These are phyloP conservation scores for Podospora appendiculata DNA, from an alignment of 495 filamentous ascomycete species.

Conservation along the genomic window DNA sequence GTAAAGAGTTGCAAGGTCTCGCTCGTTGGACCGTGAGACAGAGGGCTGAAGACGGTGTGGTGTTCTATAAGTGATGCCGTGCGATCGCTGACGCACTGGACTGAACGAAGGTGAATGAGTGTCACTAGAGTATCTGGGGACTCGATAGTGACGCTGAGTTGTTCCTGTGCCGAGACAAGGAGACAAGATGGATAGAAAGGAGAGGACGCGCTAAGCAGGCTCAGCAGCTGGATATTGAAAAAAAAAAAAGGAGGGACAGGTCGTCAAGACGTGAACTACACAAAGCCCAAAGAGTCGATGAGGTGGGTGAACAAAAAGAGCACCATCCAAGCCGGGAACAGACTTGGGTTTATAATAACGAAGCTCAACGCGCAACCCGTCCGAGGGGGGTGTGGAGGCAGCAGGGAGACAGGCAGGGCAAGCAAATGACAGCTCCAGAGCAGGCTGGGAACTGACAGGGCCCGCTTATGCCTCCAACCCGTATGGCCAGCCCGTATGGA, in stretches of 20 bases:
- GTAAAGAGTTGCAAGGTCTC: background rate
- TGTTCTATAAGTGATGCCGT: background rate
- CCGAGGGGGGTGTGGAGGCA: background rate
- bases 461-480: too few relatives aligned
- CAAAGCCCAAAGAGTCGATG: conserved; percentile 15
- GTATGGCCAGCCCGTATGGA: too few relatives aligned
- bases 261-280: conserved; percentile 21
- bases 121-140: conserved; percentile 6
- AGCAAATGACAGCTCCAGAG: background rate
- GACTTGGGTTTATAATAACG: background rate
- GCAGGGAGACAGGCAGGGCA: background rate
- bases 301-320: conserved; percentile 9
- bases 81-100: conserved; percentile 5
- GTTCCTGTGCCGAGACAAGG: background rate
- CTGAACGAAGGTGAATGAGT: conserved; percentile 2
- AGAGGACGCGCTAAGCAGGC: conserved; percentile 31
- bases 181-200: conserved; percentile 14
- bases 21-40: background rate
- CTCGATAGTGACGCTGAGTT: background rate
- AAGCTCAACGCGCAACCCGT: background rate
- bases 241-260: conserved; percentile 11
- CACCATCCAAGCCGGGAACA: conserved; percentile 4
- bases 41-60: background rate
- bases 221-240: conserved; percentile 14
- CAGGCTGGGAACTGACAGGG: background rate